Percentiles rank a stretch among this genome's conserved stretches.
phyloP scores from a whole-genome alignment of 73 alveolate genomes.

The Breviolum minutum region DNA sequence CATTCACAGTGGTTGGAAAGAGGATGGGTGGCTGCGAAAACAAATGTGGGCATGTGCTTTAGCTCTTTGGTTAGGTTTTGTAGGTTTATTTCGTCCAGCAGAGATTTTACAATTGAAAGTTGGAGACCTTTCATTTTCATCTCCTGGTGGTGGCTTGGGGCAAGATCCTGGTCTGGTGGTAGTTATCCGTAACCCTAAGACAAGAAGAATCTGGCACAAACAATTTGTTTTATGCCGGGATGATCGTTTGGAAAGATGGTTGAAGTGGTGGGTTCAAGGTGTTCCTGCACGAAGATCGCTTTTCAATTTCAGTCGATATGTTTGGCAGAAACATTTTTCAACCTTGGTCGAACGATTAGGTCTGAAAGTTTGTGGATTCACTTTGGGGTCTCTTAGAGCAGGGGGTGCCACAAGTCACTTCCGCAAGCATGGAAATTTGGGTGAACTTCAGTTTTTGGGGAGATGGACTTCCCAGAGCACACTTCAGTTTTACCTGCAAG shows the following conservation, averaged over 20 bases:
- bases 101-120: background rate
- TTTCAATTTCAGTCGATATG: background rate
- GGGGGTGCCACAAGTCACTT: conserved; percentile 38
- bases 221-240: background rate
- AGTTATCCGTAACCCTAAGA: background rate
- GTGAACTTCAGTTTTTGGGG: background rate
- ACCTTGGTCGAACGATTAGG: background rate
- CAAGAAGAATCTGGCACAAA: background rate
- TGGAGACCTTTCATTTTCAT: background rate
- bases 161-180: background rate
- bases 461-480: background rate
- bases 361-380: background rate
- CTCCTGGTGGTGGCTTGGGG: background rate
- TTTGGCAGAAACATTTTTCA: background rate
- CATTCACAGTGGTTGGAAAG: background rate
- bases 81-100: background rate
- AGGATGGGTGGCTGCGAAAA: background rate
- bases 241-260: background rate
- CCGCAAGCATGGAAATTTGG: background rate
- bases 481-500: background rate
- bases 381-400: background rate
- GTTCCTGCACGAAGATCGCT: background rate
- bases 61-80: conserved; percentile 11
- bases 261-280: background rate
- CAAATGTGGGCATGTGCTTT: background rate